Percentiles rank a stretch among this genome's conserved stretches.
These are phyloP conservation scores for Afroboletus lepidellus DNA, from an alignment of 1,284 basidiomycete genomes.

Conservation along the genomic window DNA sequence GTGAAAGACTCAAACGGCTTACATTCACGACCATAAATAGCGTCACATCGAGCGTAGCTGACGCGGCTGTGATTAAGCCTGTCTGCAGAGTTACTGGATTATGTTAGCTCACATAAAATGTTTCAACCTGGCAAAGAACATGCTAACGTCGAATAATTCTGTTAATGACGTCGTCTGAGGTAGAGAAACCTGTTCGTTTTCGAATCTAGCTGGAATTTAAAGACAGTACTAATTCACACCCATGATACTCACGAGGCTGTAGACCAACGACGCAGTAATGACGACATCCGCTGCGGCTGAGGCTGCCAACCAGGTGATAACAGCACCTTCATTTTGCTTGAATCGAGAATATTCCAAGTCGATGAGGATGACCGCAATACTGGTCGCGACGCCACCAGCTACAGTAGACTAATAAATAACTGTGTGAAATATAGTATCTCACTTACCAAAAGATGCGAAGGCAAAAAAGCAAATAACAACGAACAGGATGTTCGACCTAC, in stretches of 20 bases:
- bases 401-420: not conserved
- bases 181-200: slow-evolving; percentile 18
- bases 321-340: slow-evolving; percentile 33
- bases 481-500: slow-evolving; percentile 39
- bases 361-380: slow-evolving; percentile 26
- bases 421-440: not conserved
- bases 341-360: slow-evolving; percentile 11
- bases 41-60: slow-evolving; percentile 15
- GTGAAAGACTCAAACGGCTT: not conserved
- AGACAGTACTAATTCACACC: not conserved
- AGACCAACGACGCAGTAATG: slow-evolving; percentile 46
- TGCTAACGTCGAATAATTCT: slow-evolving; percentile 19
- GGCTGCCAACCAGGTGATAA: slow-evolving; percentile 48
- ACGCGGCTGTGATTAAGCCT: slow-evolving; percentile 17
- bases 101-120: not conserved
- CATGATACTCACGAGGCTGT: slow-evolving; percentile 39
- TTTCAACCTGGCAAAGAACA: not conserved
- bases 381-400: slow-evolving; percentile 50
- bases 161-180: slow-evolving; percentile 16
- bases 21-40: slow-evolving; percentile 14
- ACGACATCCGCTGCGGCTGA: slow-evolving; percentile 46
- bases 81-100: slow-evolving; percentile 21
- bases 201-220: slow-evolving; percentile 4
- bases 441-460: slow-evolving; percentile 40
- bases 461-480: slow-evolving; percentile 38